Percentiles rank a stretch among this genome's conserved stretches.
Conservation (phyloP, 768 basidiomycete species). For the Lactarius hatsudake region DNA sequence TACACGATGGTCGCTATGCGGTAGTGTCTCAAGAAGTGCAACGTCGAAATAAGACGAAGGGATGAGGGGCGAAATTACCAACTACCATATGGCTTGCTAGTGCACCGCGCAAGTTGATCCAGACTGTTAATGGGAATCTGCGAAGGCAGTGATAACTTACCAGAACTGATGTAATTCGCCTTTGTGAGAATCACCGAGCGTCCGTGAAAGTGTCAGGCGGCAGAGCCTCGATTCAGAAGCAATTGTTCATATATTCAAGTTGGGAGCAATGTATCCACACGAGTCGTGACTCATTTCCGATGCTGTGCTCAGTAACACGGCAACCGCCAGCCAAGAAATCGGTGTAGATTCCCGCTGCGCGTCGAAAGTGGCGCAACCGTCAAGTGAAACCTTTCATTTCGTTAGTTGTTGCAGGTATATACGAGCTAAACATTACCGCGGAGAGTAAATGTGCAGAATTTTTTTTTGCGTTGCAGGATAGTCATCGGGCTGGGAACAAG, state of each 20-base stretch:
- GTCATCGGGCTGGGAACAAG: background rate
- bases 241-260: background rate
- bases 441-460: too few relatives aligned
- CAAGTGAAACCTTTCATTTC: background rate
- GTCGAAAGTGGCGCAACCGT: background rate
- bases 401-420: too few relatives aligned
- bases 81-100: background rate
- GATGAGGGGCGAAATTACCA: background rate
- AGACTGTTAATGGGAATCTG: background rate
- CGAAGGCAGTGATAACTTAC: background rate
- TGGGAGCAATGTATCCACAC: background rate
- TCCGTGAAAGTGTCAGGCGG: background rate
- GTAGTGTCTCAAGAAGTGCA: background rate
- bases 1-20: background rate
- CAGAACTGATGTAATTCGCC: too few relatives aligned
- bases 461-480: background rate
- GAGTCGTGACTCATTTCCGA: background rate
- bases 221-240: background rate
- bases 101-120: background rate
- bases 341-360: background rate
- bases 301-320: background rate
- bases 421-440: too few relatives aligned
- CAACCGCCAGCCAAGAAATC: background rate
- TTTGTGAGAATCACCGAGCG: too few relatives aligned
- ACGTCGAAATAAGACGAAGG: background rate